Conservation (phyloP, 169 alveolate genomes). For the Plasmodium sp. region DNA sequence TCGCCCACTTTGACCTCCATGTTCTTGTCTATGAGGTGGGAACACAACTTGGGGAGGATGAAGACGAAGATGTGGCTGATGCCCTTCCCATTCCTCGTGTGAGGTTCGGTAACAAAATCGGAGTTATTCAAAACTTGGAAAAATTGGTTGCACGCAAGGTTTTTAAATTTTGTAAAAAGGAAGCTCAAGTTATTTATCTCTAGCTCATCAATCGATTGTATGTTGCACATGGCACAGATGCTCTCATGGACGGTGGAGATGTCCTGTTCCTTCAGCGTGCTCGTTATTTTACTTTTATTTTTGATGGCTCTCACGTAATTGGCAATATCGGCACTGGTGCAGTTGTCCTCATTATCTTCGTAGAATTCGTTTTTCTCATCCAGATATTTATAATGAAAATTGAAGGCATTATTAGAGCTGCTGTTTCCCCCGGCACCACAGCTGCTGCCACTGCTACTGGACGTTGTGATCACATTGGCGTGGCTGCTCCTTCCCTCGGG, state of each 20-base stretch:
- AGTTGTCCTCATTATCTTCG: not conserved
- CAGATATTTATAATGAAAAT: constrained; percentile 28
- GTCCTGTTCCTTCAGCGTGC: constrained; percentile 15
- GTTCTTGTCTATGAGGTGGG: constrained; percentile 45
- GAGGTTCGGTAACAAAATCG: constrained; percentile 54
- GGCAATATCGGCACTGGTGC: not conserved
- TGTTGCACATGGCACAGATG: constrained; percentile 56
- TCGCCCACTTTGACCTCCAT: not conserved
- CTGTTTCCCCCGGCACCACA: not conserved
- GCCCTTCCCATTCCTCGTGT: constrained; percentile 59
- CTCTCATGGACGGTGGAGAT: constrained; percentile 17
- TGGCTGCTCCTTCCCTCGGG: constrained; percentile 11
- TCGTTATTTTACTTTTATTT: constrained; percentile 12
- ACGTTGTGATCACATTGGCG: not conserved
- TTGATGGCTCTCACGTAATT: constrained; percentile 44
- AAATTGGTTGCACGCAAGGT: constrained; percentile 51
- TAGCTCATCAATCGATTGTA: constrained; percentile 16
- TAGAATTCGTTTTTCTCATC: constrained; percentile 32
- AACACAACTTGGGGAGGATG: constrained; percentile 11
- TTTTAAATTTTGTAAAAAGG: constrained; percentile 39
- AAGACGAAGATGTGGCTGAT: constrained; percentile 57
- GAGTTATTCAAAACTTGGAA: constrained; percentile 36
- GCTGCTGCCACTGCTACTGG: not conserved
- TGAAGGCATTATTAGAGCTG: constrained; percentile 9
- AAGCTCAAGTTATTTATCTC: constrained; percentile 28